These are phyloP conservation scores for Rhodofomes roseus DNA, from an alignment of 1,284 basidiomycete genomes.

Conservation along the genomic window DNA sequence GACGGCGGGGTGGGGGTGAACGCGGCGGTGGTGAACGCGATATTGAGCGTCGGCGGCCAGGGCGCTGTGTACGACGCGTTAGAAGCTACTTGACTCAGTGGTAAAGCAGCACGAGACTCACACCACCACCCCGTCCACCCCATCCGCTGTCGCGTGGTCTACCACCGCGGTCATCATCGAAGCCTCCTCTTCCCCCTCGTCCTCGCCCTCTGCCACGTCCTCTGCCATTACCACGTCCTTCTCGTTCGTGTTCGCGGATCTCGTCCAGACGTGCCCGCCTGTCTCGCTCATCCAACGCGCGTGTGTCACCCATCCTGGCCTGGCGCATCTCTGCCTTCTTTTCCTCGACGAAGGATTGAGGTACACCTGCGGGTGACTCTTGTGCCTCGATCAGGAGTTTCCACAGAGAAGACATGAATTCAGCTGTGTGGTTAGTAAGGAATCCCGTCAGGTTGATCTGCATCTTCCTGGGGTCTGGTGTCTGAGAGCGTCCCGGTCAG, in stretches of 20 bases:
- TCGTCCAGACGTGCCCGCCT: slow-evolving; percentile 67
- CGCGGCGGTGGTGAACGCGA: slow-evolving; percentile 30
- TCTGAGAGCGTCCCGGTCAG: slow-evolving; percentile 38
- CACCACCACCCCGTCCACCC: slow-evolving; percentile 38
- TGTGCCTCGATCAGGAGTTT: slow-evolving; percentile 88
- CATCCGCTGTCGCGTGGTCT: slow-evolving; percentile 27
- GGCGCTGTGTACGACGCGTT: slow-evolving; percentile 31
- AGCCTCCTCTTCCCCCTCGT: slow-evolving; percentile 25
- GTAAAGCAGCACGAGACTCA: slow-evolving; percentile 28
- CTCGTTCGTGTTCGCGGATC: slow-evolving; percentile 52
- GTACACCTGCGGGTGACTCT: slow-evolving; percentile 84
- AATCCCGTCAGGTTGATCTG: slow-evolving; percentile 94
- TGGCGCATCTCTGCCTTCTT: slow-evolving; percentile 93
- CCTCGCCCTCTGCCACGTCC: slow-evolving; percentile 33
- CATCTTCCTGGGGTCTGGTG: slow-evolving; percentile 91
- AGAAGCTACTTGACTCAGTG: slow-evolving; percentile 13
- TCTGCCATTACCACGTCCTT: slow-evolving; percentile 41
- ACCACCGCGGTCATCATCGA: slow-evolving; percentile 23
- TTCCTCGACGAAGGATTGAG: slow-evolving; percentile 89
- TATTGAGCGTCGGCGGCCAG: slow-evolving; percentile 41
- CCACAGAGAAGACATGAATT: slow-evolving; percentile 91
- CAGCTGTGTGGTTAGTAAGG: slow-evolving; percentile 73
- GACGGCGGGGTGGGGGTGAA: slow-evolving; percentile 26
- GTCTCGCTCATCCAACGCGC: slow-evolving; percentile 69
- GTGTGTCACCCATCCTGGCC: slow-evolving; percentile 67